Evolutionary conservation across 352 stramenopile genomes (phyloP), one percentile per base, ranked within the genome.

Genomic region (Pythium guiyangense): DNA sequence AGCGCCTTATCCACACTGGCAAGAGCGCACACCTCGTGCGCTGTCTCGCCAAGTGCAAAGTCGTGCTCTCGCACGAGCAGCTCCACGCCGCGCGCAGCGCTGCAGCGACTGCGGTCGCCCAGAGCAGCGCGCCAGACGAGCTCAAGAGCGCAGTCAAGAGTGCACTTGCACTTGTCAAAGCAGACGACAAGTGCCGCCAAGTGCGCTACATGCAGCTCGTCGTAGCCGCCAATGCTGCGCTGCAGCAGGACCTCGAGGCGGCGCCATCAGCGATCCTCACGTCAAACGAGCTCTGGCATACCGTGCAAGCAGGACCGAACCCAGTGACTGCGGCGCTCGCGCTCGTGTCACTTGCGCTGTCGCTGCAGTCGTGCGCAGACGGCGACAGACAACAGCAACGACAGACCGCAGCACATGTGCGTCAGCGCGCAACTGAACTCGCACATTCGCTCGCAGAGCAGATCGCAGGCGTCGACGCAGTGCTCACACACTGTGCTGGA

Each of bases 181-280:
- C 14, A 17, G 56, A 52, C 39, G 48, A 56, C n/a, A 52, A 56
- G 42, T 27, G 18, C 35, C 48, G 48, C 8, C 56, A 62, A 25
- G 40, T 57, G 31, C 57, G 42, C 42, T 63, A 57, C 49, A 52
- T 63, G 57, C 57, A 63, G 18, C 57, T 63, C 31, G 57, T 57
- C 22, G 42, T 63, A 4, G 49, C 49, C 4, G 31, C 26, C 14
- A 63, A 63, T 31, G 29, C n/a, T 20, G 37, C 40, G 9, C 42
- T 63, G 20, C 49, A 63, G 49, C 49, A 57, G 22, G 49, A 37
- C 40, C 3, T 63, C 5, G 49, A 44, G 1, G 34, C 49, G 0
- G 57, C 34, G 34, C 57, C 57, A 2, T 18, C n/a, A 2, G 40
- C 49, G 6, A 29, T 63, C 10, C 57, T 63, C 39, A 31, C 43